These are phyloP conservation scores for Mucor indicus DNA, from an alignment of 371 early-diverging fungal species.

Conservation along the genomic window DNA sequence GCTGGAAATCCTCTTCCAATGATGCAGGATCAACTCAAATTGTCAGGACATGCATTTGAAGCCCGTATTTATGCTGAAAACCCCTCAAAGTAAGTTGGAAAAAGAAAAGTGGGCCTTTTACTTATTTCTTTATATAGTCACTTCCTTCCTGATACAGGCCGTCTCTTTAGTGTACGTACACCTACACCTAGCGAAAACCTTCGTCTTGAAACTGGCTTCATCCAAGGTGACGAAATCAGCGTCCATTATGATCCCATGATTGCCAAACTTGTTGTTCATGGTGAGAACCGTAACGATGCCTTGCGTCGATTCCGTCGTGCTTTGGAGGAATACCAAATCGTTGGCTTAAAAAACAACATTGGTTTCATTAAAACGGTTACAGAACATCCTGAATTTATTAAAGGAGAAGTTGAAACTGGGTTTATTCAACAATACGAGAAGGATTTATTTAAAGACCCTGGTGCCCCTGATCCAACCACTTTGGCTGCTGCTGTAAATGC, in stretches of 20 bases:
- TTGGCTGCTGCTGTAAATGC: slow-evolving; percentile 76
- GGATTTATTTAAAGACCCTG: slow-evolving; percentile 60
- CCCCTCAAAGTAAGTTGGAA: slow-evolving; percentile 66
- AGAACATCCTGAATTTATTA: slow-evolving; percentile 79
- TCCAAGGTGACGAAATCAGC: slow-evolving; percentile 87
- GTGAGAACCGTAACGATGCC: slow-evolving; percentile 82
- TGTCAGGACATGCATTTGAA: slow-evolving; percentile 93
- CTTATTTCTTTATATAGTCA: slow-evolving; percentile 40
- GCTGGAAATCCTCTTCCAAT: slow-evolving; percentile 79
- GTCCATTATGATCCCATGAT: slow-evolving; percentile 98
- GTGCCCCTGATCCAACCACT: slow-evolving; percentile 49
- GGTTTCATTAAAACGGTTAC: slow-evolving; percentile 82
- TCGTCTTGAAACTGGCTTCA: slow-evolving; percentile 91
- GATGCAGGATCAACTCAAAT: slow-evolving; percentile 67
- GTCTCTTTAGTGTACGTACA: slow-evolving; percentile 73
- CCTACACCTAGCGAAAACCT: slow-evolving; percentile 59
- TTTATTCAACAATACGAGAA: slow-evolving; percentile 81
- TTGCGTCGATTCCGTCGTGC: slow-evolving; percentile 78
- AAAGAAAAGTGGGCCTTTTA: neutral
- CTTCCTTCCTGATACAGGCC: slow-evolving; percentile 95
- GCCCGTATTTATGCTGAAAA: slow-evolving; percentile 98
- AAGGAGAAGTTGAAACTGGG: slow-evolving; percentile 91
- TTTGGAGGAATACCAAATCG: slow-evolving; percentile 81
- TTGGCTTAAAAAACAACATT: slow-evolving; percentile 91
- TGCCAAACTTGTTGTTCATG: slow-evolving; percentile 90